Conservation (phyloP, 306 rosid species). For the cucumber (Cucumis sativus) region DNA sequence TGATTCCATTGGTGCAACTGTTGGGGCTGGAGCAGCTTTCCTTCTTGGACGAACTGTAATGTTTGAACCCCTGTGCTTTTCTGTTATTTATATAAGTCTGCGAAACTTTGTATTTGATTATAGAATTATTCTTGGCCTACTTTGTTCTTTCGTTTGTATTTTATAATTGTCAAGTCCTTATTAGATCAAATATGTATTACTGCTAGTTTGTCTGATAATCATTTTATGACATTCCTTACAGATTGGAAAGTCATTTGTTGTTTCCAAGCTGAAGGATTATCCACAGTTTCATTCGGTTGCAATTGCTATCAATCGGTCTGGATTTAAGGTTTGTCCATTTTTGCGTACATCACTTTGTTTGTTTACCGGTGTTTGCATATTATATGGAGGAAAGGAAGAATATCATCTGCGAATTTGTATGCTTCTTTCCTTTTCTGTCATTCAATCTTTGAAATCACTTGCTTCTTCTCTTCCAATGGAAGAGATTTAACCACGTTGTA, state of each 20-base stretch:
- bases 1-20: slow-evolving; percentile 43
- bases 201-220: slow-evolving; percentile 4
- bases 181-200: background rate
- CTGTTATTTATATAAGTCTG: background rate
- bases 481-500: background rate
- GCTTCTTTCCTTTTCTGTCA: background rate
- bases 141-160: background rate
- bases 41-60: slow-evolving; percentile 42
- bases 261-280: slow-evolving; percentile 87
- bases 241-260: slow-evolving; percentile 87
- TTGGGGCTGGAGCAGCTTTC: slow-evolving; percentile 48
- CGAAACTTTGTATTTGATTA: background rate
- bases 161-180: background rate
- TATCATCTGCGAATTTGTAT: background rate
- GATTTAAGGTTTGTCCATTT: slow-evolving; percentile 66
- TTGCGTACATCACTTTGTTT: background rate
- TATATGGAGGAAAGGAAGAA: background rate
- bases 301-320: slow-evolving; percentile 67
- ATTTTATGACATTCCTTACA: slow-evolving; percentile 22
- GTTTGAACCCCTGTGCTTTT: slow-evolving; percentile 1
- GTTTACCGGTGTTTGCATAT: background rate
- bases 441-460: no score
- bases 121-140: background rate
- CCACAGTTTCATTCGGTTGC: slow-evolving; percentile 82
- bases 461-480: background rate